Base-by-base conservation (phyloP, 2,329 filamentous ascomycete genomes). In the Pezicula rhizophila region DNA sequence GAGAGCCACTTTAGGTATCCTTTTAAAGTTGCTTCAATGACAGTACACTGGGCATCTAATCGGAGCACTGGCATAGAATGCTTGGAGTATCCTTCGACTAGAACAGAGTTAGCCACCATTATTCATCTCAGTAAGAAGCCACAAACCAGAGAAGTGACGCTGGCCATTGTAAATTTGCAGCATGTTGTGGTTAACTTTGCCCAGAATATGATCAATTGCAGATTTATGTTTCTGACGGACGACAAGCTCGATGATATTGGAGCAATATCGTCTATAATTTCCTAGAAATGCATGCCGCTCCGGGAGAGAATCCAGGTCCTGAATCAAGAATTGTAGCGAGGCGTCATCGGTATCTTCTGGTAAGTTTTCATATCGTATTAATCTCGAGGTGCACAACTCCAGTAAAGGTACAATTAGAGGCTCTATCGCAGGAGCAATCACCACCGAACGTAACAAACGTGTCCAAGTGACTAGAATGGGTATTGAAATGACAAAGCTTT, bases 201-300 rank as follows among this genome's bases (percentile, higher is more conserved):
- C 75, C n/a, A 99, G 77, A 45, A 97, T 91, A 66, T 96, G 88
- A 37, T 83, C 80, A 55, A 97, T 83, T 1, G 92, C 92, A 52
- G 96, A 91, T 45, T 87, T 80, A 2, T 91, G 82, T 58, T 89
- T 87, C 57, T 87, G 79, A 56, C 87, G 79, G 18, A 95, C 89
- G 54, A 97, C 89, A 14, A 79, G 79, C 67, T 97, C 92, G 48
- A 99, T 89, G 23, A 96, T 80, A 51, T 88, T 85, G 3, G 84
- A 83, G 65, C 90, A 93, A 62, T 96, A 97, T 51, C 93, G 80
- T 35, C 93, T 79, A 66, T 99, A 99, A 63, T 99, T 97, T 4
- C 92, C 90, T 10, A 97, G 77, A 65, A 99, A 99, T 1, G 90
- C 89, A 68, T 99, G 93, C 20, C 90, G 80, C 65, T 99, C 93